These are phyloP conservation scores for Myxozyma vanderwaltii DNA, from an alignment of 805 yeast species.

Conservation along the genomic window DNA sequence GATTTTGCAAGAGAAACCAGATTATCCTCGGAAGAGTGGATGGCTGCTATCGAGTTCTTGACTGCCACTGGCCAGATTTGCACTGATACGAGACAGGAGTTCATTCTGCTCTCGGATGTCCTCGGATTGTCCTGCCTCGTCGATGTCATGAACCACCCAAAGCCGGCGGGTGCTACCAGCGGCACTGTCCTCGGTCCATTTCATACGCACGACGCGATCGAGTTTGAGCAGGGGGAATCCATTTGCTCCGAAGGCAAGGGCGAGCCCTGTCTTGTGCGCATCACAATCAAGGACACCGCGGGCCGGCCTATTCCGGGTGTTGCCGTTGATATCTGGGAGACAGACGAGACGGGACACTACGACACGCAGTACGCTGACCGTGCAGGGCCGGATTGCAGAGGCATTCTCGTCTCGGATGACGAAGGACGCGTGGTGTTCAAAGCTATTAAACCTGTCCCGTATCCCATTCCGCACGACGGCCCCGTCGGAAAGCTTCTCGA, in stretches of 20 bases:
- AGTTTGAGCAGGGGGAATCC: constrained; percentile 41
- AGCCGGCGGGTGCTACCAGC: constrained; percentile 37
- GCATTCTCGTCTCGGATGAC: constrained; percentile 40
- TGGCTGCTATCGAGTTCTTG: constrained; percentile 42
- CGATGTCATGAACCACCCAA: constrained; percentile 39
- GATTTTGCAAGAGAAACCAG: constrained; percentile 45
- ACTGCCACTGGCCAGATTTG: constrained; percentile 45
- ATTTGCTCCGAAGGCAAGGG: constrained; percentile 45
- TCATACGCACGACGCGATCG: constrained; percentile 43
- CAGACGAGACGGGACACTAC: constrained; percentile 46
- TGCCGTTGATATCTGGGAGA: constrained; percentile 45
- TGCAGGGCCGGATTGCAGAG: constrained; percentile 45
- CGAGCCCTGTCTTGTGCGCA: constrained; percentile 39
- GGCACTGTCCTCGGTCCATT: constrained; percentile 46
- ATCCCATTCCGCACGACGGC: constrained; percentile 48
- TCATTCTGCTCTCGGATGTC: constrained; percentile 44
- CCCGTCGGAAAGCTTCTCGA: constrained; percentile 45
- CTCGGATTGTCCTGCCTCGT: constrained; percentile 44
- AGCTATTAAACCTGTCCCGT: constrained; percentile 44
- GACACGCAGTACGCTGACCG: constrained; percentile 44
- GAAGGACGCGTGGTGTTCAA: constrained; percentile 40
- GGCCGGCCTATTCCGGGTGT: constrained; percentile 43
- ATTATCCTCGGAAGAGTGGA: constrained; percentile 46
- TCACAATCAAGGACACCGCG: constrained; percentile 39
- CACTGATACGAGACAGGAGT: constrained; percentile 42